Conservation (phyloP, 352 stramenopile species). For the Globisporangium acanthophoron region DNA sequence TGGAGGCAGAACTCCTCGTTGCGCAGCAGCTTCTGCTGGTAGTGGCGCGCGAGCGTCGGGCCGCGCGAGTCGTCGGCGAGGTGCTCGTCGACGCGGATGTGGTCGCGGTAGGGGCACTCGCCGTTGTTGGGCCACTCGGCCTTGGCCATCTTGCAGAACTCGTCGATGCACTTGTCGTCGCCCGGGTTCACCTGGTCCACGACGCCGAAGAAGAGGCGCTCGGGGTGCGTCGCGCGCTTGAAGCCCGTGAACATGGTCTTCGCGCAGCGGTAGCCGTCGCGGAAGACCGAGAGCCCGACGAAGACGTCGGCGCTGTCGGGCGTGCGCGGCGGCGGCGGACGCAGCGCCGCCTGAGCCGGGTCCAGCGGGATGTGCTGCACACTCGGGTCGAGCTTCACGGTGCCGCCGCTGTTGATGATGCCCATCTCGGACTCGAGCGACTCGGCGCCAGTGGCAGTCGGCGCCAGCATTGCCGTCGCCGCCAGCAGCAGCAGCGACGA, state of each 20-base stretch:
- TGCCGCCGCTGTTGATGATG: conserved; percentile 52
- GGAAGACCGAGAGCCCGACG: conserved; percentile 77
- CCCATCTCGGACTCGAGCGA: conserved; percentile 38
- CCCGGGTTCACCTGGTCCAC: conserved; percentile 77
- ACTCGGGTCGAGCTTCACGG: conserved; percentile 55
- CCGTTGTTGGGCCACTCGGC: conserved; percentile 57
- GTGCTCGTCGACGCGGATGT: conserved; percentile 70
- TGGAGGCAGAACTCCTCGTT: conserved; percentile 84
- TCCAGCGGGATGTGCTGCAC: conserved; percentile 71
- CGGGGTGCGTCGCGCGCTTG: conserved; percentile 60
- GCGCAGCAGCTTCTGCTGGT: conserved; percentile 72
- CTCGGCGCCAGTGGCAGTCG: background rate
- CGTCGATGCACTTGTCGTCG: conserved; percentile 64
- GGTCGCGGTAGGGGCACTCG: conserved; percentile 58
- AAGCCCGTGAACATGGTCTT: conserved; percentile 81
- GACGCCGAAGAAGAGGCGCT: conserved; percentile 74
- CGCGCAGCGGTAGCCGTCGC: conserved; percentile 71
- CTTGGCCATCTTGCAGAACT: conserved; percentile 74
- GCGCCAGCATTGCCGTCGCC: background rate
- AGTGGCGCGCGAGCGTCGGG: conserved; percentile 71
- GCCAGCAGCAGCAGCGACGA: background rate
- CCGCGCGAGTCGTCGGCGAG: conserved; percentile 65
- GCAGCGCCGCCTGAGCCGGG: conserved; percentile 24
- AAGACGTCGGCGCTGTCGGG: conserved; percentile 56
- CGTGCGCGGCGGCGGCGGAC: conserved; percentile 50